Percentiles rank a stretch among this genome's conserved stretches.
Conservation (phyloP, 2,329 filamentous ascomycete species). For the Colletotrichum chlorophyti region DNA sequence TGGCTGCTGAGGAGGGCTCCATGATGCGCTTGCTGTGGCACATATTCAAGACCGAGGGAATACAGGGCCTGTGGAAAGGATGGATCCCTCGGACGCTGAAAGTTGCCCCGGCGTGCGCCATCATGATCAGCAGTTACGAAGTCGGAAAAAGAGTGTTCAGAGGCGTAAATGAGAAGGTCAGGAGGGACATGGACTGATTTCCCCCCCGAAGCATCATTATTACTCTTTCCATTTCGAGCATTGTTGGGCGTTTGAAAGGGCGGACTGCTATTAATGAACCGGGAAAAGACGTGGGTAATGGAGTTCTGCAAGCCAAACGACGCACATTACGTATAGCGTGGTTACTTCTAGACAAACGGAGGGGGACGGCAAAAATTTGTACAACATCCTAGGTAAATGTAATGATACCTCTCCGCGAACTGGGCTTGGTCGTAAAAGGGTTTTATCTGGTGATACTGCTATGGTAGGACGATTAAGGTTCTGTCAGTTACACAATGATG, state of each 20-base stretch:
- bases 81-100: constrained; percentile 93
- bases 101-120: constrained; percentile 94
- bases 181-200: constrained; percentile 16
- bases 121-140: constrained; percentile 99
- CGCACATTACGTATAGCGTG: constrained; percentile 6
- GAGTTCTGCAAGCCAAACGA: constrained; percentile 22
- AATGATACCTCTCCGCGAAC: constrained; percentile 26
- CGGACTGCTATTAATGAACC: constrained; percentile 11
- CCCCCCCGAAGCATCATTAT: constrained; percentile 10
- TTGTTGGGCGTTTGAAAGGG: constrained; percentile 24
- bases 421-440: no score
- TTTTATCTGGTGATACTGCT: no score
- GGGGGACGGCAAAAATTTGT: constrained; percentile 19
- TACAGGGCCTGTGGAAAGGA: constrained; percentile 83
- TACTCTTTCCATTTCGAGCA: constrained; percentile 12
- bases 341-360: constrained; percentile 12
- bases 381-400: constrained; percentile 13
- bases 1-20: constrained; percentile 73
- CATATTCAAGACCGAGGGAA: constrained; percentile 87
- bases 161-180: constrained; percentile 68
- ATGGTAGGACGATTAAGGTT: not conserved
- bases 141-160: constrained; percentile 89
- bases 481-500: not conserved
- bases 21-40: constrained; percentile 89
- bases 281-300: constrained; percentile 4